Evolutionary conservation across 1,284 basidiomycete genomes (phyloP), one percentile per base, ranked within the genome.

Genomic region (Rhodotorula sp.): DNA sequence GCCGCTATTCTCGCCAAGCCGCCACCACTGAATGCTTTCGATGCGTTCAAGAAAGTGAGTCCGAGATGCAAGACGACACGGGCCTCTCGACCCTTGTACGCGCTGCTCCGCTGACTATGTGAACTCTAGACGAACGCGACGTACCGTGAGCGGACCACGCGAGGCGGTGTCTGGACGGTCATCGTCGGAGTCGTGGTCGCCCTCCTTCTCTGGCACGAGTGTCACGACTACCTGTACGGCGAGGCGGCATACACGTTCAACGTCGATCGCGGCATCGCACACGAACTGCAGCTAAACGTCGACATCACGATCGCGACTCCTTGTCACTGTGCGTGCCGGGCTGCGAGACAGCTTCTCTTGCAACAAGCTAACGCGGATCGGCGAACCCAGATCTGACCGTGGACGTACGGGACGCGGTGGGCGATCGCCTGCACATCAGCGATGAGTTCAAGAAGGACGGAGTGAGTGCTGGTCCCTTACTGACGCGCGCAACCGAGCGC

Each of bases 281-380:
- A 86, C 73, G 87, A 84, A 67, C 83, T 97, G 82, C 86, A 88
- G 74, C 84, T 97, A 72, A 96, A 97, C 80, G 85, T 96, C 65
- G 94, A 97, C 81, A 80, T 95, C 81, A 87, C 91, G 20, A 89
- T 97, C 33, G 91, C 91, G 74, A 96, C 94, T 87, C 93, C 91
- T 2, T 96, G 94, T 82, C 84, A 86, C 81, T 91, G 93, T 95
- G 79, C 82, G 91, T 87, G 7, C 79, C 82, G 91, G 87, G 6
- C 8, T 26, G 4, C 44, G 14, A 14, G 3, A 37, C n/a, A 24
- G 4, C 53, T 10, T n/a, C n/a, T 49, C 30, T 54, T 22, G 3
- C 3, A 60, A 8, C 17, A 12, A 48, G 45, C 63, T 65, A 29
- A 66, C 63, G 6, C 37, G 1, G 14, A 44, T 20, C 3, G 7